These are phyloP conservation scores for Flaveria linearis DNA, from an alignment of 129 eudicot species.

Conservation along the genomic window DNA sequence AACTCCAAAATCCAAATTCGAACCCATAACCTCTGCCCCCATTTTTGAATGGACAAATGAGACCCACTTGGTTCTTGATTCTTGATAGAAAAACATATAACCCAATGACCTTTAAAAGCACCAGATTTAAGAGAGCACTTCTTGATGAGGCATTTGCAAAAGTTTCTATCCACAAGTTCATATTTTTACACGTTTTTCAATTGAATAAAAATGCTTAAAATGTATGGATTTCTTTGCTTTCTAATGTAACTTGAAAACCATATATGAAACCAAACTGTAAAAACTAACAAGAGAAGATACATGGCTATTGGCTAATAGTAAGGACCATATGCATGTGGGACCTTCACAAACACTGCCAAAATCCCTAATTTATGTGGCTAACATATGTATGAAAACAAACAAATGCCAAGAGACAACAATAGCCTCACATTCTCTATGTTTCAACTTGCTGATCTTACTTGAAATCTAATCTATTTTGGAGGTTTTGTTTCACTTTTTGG, in stretches of 20 bases:
- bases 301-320: constrained; percentile 22
- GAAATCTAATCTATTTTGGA: constrained; percentile 30
- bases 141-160: neutral
- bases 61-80: neutral
- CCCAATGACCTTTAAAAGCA: neutral
- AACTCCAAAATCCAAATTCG: neutral
- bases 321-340: constrained; percentile 32
- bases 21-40: constrained; percentile 10
- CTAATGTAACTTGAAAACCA: neutral
- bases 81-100: neutral
- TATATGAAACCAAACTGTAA: constrained; percentile 19
- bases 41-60: neutral
- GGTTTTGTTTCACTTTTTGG: constrained; percentile 33
- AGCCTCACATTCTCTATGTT: constrained; percentile 32
- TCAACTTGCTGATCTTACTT: constrained; percentile 23
- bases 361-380: constrained; percentile 28
- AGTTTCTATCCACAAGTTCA: neutral
- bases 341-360: constrained; percentile 26
- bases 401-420: constrained; percentile 33
- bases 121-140: neutral
- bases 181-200: neutral
- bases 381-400: constrained; percentile 18
- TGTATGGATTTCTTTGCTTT: neutral
- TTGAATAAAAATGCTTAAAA: neutral
- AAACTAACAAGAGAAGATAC: constrained; percentile 31